These are phyloP conservation scores for Globisporangium polare DNA, from an alignment of 352 stramenopile species.

Conservation along the genomic window DNA sequence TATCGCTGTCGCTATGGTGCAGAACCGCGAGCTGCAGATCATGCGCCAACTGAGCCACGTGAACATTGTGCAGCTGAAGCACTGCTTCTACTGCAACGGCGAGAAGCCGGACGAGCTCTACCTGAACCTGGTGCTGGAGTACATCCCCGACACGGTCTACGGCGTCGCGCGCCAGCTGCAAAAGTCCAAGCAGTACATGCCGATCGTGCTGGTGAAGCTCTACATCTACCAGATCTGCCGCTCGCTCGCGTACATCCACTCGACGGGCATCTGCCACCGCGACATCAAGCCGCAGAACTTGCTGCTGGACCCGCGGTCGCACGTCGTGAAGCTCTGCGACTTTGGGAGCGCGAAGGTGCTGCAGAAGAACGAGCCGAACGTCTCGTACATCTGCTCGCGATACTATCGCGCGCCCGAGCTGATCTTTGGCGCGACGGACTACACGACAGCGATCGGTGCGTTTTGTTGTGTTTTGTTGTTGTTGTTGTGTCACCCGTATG, in stretches of 20 bases:
- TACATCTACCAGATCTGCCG: constrained; percentile 99
- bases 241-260: constrained; percentile 97
- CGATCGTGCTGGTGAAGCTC: constrained; percentile 97
- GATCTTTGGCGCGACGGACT: constrained; percentile 99
- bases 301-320: constrained; percentile 95
- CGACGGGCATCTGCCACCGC: constrained; percentile 96
- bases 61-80: constrained; percentile 99
- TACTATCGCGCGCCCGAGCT: constrained; percentile 99
- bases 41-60: constrained; percentile 98
- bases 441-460: constrained; percentile 97
- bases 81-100: constrained; percentile 99
- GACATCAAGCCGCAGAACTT: constrained; percentile 99
- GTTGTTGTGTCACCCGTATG: not conserved
- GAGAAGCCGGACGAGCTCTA: constrained; percentile 96
- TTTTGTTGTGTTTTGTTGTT: not conserved
- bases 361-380: constrained; percentile 97
- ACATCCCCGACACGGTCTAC: constrained; percentile 99
- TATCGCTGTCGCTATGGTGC: constrained; percentile 8
- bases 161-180: constrained; percentile 94
- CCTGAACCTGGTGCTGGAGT: constrained; percentile 99
- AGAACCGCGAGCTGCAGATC: constrained; percentile 99
- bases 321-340: constrained; percentile 99
- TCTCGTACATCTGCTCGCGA: constrained; percentile 99
- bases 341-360: constrained; percentile 97
- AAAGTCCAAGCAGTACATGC: constrained; percentile 96